Evolutionary conservation across 257 asterid genomes (phyloP).

Genomic region (Lycium ferocissimum): DNA sequence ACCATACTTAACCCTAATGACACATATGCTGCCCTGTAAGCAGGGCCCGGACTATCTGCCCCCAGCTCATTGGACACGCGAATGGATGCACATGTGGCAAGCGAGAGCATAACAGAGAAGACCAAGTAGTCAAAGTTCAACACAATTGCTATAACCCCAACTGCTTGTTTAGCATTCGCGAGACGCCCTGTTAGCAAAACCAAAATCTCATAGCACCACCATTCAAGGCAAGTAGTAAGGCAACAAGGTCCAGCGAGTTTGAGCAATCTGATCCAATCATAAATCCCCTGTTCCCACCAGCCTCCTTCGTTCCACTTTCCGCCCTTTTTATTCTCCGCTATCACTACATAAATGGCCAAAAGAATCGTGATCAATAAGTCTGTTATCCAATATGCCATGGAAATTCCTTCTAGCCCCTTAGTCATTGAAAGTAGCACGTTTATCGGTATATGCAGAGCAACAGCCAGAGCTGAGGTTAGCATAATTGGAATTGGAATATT

Average conservation of each 20-base stretch:
- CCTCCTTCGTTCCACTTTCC: conserved; percentile 72
- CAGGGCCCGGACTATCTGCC: conserved; percentile 46
- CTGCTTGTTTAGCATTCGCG: conserved; percentile 52
- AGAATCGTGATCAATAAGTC: conserved; percentile 50
- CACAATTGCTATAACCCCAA: conserved; percentile 75
- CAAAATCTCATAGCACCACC: conserved; percentile 94
- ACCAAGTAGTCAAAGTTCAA: conserved; percentile 81
- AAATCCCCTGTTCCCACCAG: conserved; percentile 64
- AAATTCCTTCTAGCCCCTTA: conserved; percentile 68
- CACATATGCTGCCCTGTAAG: conserved; percentile 52
- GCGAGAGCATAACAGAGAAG: conserved; percentile 71
- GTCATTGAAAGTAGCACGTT: conserved; percentile 56
- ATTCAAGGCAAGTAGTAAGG: conserved; percentile 85
- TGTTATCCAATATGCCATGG: conserved; percentile 86
- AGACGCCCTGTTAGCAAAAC: conserved; percentile 75
- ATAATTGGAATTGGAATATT: conserved; percentile 69
- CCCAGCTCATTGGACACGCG: conserved; percentile 89
- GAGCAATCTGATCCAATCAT: conserved; percentile 61
- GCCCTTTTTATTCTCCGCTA: conserved; percentile 49
- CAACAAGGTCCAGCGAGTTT: conserved; percentile 77
- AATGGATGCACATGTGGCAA: conserved; percentile 72
- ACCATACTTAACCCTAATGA: conserved; percentile 42
- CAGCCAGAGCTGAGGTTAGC: conserved; percentile 68
- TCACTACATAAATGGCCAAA: conserved; percentile 50
- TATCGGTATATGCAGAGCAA: conserved; percentile 65